Conservation (phyloP, 805 yeast species). For the Metschnikowia baotianmanensis region DNA sequence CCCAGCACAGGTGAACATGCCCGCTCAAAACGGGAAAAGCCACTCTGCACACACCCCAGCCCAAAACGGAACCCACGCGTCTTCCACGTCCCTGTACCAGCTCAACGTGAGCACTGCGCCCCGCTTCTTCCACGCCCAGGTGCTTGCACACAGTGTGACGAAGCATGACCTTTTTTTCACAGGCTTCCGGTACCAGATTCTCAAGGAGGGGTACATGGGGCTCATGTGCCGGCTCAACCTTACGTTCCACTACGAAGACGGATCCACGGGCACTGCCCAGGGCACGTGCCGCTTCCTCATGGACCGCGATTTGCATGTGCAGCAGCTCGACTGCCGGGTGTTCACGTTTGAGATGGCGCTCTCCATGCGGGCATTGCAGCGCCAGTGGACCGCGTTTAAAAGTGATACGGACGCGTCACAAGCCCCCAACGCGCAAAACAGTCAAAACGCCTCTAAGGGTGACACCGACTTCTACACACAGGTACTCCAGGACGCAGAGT, state of each 20-base stretch:
- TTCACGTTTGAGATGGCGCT: constrained; percentile 28
- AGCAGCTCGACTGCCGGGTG: constrained; percentile 63
- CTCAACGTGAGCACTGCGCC: constrained; percentile 66
- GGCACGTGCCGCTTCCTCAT: constrained; percentile 64
- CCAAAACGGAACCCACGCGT: not conserved
- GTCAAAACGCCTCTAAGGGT: too few species aligned
- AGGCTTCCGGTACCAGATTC: constrained; percentile 39
- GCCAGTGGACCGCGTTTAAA: constrained; percentile 22
- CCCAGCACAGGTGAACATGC: constrained; percentile 15
- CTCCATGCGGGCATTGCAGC: constrained; percentile 25
- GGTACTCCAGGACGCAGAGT: constrained; percentile 20
- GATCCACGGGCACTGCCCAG: constrained; percentile 60
- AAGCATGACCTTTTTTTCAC: constrained; percentile 31
- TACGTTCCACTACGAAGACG: constrained; percentile 56
- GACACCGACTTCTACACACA: constrained; percentile 8
- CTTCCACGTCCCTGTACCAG: constrained; percentile 43
- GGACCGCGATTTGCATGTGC: constrained; percentile 61
- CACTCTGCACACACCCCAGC: too few species aligned
- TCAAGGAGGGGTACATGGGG: constrained; percentile 39
- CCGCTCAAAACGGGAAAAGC: not conserved
- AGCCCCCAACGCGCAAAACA: too few species aligned
- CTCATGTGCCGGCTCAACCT: constrained; percentile 29
- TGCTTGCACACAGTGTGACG: constrained; percentile 42
- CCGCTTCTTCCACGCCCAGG: constrained; percentile 51
- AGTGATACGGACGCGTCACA: constrained; percentile 7